These are phyloP conservation scores for Exsudoporus floridanus DNA, from an alignment of 1,284 basidiomycete species.

Conservation along the genomic window DNA sequence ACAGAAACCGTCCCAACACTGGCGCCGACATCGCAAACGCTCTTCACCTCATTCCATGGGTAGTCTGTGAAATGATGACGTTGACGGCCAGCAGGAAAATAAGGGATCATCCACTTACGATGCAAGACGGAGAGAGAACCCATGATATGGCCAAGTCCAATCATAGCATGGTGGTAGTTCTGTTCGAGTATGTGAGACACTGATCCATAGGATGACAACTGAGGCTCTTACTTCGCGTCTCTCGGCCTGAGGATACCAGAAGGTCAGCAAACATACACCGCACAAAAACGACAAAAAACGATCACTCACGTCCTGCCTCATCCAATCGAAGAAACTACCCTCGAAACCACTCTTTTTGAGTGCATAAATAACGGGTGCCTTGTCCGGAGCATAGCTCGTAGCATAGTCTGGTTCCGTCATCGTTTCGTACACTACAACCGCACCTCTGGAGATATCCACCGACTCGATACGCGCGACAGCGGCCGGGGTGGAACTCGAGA, in stretches of 20 bases:
- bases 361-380: slow-evolving; percentile 28
- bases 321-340: slow-evolving; percentile 27
- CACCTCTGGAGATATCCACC: slow-evolving; percentile 18
- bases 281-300: background rate
- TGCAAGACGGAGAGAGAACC: slow-evolving; percentile 27
- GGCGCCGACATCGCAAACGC: slow-evolving; percentile 50
- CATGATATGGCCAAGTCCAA: slow-evolving; percentile 18
- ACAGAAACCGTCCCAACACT: slow-evolving; percentile 46
- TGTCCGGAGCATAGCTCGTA: slow-evolving; percentile 20
- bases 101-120: slow-evolving; percentile 15
- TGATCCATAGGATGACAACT: background rate
- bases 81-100: background rate
- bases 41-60: slow-evolving; percentile 45
- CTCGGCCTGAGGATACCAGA: slow-evolving; percentile 12
- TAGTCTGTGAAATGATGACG: slow-evolving; percentile 29
- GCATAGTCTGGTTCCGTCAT: slow-evolving; percentile 29
- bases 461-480: slow-evolving; percentile 11
- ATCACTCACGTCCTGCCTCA: slow-evolving; percentile 21
- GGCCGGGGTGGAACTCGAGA: slow-evolving; percentile 11
- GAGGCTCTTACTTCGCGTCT: slow-evolving; percentile 19
- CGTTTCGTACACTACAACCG: slow-evolving; percentile 23
- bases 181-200: slow-evolving; percentile 6
- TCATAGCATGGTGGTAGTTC: slow-evolving; percentile 27
- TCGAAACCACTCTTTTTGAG: slow-evolving; percentile 18
- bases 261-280: background rate